Conservation (phyloP, 805 yeast genomes). For the Zygosaccharomyces rouxii region DNA sequence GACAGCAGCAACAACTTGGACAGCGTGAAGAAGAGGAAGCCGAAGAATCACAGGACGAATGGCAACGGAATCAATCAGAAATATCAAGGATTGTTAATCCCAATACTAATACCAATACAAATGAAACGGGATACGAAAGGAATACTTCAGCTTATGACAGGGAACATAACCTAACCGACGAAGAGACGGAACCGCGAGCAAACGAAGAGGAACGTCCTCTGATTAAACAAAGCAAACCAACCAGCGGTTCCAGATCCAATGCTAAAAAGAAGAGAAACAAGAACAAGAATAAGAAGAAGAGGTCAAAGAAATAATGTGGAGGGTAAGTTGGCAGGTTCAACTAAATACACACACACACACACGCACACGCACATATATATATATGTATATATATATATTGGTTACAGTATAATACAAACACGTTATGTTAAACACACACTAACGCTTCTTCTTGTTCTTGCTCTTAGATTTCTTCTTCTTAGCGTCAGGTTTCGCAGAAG, state of each 20-base stretch:
- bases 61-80: constrained; percentile 10
- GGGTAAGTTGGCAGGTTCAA: constrained; percentile 4
- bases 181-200: neutral
- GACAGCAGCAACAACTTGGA: neutral
- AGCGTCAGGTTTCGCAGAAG: constrained; percentile 5
- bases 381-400: constrained; percentile 10
- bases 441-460: constrained; percentile 30
- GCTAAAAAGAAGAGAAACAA: constrained; percentile 11
- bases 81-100: neutral
- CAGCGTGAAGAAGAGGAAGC: neutral
- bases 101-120: neutral
- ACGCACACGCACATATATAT: constrained; percentile 4
- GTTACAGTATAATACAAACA: no score
- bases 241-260: constrained; percentile 4
- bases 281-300: constrained; percentile 19
- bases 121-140: constrained; percentile 29
- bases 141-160: constrained; percentile 34
- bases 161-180: constrained; percentile 27
- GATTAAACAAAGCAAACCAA: neutral
- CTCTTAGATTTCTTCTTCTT: constrained; percentile 11
- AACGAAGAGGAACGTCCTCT: constrained; percentile 1
- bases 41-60: constrained; percentile 10
- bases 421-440: constrained; percentile 1
- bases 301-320: constrained; percentile 9
- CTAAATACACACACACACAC: neutral